Base-by-base conservation (phyloP, 129 eudicot species). In the Pseudognaphalium luteoalbum region DNA sequence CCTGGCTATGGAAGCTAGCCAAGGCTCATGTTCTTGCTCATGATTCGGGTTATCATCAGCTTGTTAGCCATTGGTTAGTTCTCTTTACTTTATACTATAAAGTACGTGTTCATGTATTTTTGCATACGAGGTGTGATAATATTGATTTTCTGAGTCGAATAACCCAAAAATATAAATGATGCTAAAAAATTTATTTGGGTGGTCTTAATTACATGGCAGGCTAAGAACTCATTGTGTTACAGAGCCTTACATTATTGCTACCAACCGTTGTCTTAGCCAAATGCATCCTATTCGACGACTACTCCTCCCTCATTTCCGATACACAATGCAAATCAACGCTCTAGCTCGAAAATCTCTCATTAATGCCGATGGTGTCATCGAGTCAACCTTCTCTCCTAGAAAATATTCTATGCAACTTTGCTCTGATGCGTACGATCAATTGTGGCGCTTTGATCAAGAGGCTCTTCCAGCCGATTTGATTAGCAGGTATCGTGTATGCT, bases 1-100 rank as follows among this genome's bases (percentile, higher is more conserved):
- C 80, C 20, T 89, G 96, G 96, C 82, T 80, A 0, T 89, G 96
- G 96, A 86, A 84, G 76, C 67, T 89, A 7, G 96, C 96, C 2
- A 89, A 89, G 52, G 80, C 83, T 37, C 96, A 89, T 79, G 83
- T 84, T 29, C 91, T 87, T 68, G 86, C 96, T 70, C 96, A 84
- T 61, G 96, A 89, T 68, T 80, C 96, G 4, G 89, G 85, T 52
- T 9, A 35, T 83, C 96, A 89, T 75, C 88, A 86, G 51, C 75
- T 89, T 42, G 68, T 82, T 25, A 89, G 96, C 80, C 96, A 89
- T 61, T 89, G 96, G 96, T 89, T 74, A 72, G 72, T 25, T 4
- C n/a, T 21, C 33, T 8, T 25, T 14, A 21, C 4, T 61, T 21
- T 7, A 21, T 59, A 54, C 16, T 6, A 3, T n/a, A n/a, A 32